Evolutionary conservation across 192 early-diverging fungal species (phyloP).

Genomic region (Globomyces pollinis-pini): DNA sequence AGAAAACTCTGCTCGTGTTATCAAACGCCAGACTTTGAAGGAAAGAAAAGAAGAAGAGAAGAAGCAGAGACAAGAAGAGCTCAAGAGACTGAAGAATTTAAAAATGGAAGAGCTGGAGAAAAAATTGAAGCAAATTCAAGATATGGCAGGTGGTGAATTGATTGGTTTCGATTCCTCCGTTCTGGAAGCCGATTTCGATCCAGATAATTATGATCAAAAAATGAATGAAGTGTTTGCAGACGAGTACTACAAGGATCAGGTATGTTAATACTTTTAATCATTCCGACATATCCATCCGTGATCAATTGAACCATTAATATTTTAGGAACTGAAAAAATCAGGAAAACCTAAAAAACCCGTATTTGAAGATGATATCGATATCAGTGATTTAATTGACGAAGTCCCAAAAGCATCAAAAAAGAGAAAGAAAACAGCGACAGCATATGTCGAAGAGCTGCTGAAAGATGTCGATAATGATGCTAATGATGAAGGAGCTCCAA

Average conservation of each 20-base stretch:
- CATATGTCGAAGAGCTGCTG: too few species aligned
- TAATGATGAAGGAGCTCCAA: constrained; percentile 35
- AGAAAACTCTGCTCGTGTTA: constrained; percentile 71
- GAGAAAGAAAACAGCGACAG: too few species aligned
- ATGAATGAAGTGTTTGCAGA: constrained; percentile 78
- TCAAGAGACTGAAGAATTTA: constrained; percentile 84
- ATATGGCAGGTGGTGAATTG: constrained; percentile 54
- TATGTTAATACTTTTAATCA: constrained; percentile 4
- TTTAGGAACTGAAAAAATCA: constrained; percentile 17
- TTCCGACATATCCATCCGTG: too few species aligned
- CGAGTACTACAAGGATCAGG: constrained; percentile 51
- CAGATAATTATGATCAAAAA: constrained; percentile 71
- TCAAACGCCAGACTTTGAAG: constrained; percentile 60
- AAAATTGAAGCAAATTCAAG: constrained; percentile 75
- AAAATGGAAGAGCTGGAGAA: constrained; percentile 82
- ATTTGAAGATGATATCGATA: constrained; percentile 82
- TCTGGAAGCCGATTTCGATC: constrained; percentile 90
- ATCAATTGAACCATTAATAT: too few species aligned
- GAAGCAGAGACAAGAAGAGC: constrained; percentile 65
- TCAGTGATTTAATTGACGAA: constrained; percentile 47
- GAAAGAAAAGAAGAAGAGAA: constrained; percentile 71
- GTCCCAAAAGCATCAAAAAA: constrained; percentile 66
- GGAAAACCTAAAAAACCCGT: constrained; percentile 60
- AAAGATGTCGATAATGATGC: constrained; percentile 86
- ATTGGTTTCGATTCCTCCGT: constrained; percentile 72